Base-by-base conservation (phyloP, 2,329 filamentous ascomycete species). In the Pseudopyrenochaeta lycopersici region DNA sequence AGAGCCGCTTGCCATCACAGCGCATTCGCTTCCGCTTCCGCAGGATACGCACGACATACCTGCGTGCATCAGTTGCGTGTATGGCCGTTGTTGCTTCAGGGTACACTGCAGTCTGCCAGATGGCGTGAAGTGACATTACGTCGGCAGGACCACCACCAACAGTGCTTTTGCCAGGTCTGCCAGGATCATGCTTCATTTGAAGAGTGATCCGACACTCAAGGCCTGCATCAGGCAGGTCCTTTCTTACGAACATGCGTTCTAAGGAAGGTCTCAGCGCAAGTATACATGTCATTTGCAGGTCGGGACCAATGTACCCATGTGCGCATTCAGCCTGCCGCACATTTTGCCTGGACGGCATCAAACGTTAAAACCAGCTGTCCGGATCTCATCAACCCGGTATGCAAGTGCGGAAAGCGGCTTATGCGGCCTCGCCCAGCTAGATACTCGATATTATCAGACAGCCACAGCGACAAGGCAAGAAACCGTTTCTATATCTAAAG, bases 1-100 rank as follows among this genome's bases (percentile, higher is more conserved):
- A 66, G 67, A 71, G 67, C 66, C 67, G 67, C 67, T 49, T 63
- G 46, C 54, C 54, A 58, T 61, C 46, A 60, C 59, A 47, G 50
- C 51, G 58, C 62, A 61, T 63, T 66, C 68, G 64, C 64, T 65
- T 65, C 68, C 61, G 59, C 59, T 38, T 63, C 62, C 65, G 62
- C 65, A 68, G 68, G 61, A 47, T 60, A 68, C 60, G 72, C 71
- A 74, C 70, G 69, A 73, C 71, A 74, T 74, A 63, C 49, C 50
- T 70, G 50, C 67, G 41, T 71, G 70, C 70, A 62, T 72, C 59
- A 52, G 50, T 60, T 66, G 66, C 61, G 61, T 64, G 49, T 67
- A 56, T 60, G 31, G 67, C 64, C 64, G 44, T 56, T 53, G 61
- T 64, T 54, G 49, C 60, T 62, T 66, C 50, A 63, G 61, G 67